Evolutionary conservation across 768 basidiomycete species (phyloP), one percentile per base, ranked within the genome.

Genomic region (Podaxis mareebaensis): DNA sequence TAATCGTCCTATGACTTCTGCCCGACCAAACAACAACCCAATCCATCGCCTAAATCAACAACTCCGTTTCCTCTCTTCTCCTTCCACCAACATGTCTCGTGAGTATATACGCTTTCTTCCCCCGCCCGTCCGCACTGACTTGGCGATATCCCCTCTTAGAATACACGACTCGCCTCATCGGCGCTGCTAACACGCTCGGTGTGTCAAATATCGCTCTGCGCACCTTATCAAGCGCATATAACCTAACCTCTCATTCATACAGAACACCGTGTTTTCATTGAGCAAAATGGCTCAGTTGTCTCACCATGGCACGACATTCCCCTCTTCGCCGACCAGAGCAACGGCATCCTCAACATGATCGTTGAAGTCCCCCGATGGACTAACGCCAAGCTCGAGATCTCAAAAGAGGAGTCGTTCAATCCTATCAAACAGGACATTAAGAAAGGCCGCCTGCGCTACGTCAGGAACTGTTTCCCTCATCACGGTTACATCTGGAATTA

Each of bases 401-500:
- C 85, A 78, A 99, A 97, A 79, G 95, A 97, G 72, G 96, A 99
- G 77, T 60, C 86, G n/a, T 94, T 99, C 88, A 99, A 99, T 81
- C 97, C 97, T 71, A 98, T 99, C 90, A 96, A 97, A 78, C 97
- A 99, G 81, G 96, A 99, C 76, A 90, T 92, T 77, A 99, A 97
- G 82, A 95, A 93, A 80, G 94, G 94, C 71, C 93, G 91, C 73
- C 81, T 99, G 76, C 92, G 97, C 71, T 99, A 84, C 78, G 97
- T 99, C 69, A 91, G 97, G 80, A 99, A 99, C 85, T 99, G 97
- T 79, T 99, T 99, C 92, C 97, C 97, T 69, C 97, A 99, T 83
- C 96, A 99, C 75, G 96, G 97, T 40, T 96, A 98, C 84, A 95
- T 99, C 83, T 99, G 97, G 97, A 99, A 99, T 85, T 99, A 99